Evolutionary conservation across 2,329 filamentous ascomycete species (phyloP).

Genomic region (Phialophora tarda): DNA sequence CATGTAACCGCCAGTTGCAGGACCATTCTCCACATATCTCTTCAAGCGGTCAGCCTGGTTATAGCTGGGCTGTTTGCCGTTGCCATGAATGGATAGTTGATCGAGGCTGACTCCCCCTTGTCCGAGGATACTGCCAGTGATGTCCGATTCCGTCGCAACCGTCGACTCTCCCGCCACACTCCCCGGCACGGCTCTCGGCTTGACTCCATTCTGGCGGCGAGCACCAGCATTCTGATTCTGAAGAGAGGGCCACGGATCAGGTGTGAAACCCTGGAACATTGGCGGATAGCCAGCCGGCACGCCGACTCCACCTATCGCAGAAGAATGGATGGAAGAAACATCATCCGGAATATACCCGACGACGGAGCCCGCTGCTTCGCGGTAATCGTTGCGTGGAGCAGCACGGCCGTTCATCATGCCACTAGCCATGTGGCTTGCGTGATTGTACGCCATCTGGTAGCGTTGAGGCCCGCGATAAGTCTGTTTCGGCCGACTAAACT

Average conservation of each 20-base stretch:
- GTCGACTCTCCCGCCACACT: slow-evolving; percentile 92
- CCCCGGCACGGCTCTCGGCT: slow-evolving; percentile 70
- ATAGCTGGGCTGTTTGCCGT: slow-evolving; percentile 72
- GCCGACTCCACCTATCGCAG: slow-evolving; percentile 83
- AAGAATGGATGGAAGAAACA: slow-evolving; percentile 93
- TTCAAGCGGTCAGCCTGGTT: slow-evolving; percentile 90
- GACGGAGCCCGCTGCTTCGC: slow-evolving; percentile 77
- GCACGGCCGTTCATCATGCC: slow-evolving; percentile 58
- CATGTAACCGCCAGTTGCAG: slow-evolving; percentile 69
- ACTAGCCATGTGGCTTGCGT: slow-evolving; percentile 65
- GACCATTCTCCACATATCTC: slow-evolving; percentile 88
- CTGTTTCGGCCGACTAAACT: slow-evolving; percentile 93
- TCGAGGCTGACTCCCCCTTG: slow-evolving; percentile 89
- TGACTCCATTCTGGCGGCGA: slow-evolving; percentile 68
- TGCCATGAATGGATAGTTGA: slow-evolving; percentile 69
- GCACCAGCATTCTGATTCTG: slow-evolving; percentile 66
- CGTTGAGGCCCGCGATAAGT: slow-evolving; percentile 87
- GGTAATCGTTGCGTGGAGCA: slow-evolving; percentile 57
- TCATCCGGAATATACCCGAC: slow-evolving; percentile 96
- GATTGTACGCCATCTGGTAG: slow-evolving; percentile 79
- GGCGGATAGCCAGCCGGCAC: slow-evolving; percentile 83
- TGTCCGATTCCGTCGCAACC: slow-evolving; percentile 87
- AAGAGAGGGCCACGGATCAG: slow-evolving; percentile 85
- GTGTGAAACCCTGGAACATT: slow-evolving; percentile 92
- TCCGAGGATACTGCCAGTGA: slow-evolving; percentile 76